phyloP scores from a whole-genome alignment of 2,329 filamentous ascomycete species.

The Tolypocladium capitatum region DNA sequence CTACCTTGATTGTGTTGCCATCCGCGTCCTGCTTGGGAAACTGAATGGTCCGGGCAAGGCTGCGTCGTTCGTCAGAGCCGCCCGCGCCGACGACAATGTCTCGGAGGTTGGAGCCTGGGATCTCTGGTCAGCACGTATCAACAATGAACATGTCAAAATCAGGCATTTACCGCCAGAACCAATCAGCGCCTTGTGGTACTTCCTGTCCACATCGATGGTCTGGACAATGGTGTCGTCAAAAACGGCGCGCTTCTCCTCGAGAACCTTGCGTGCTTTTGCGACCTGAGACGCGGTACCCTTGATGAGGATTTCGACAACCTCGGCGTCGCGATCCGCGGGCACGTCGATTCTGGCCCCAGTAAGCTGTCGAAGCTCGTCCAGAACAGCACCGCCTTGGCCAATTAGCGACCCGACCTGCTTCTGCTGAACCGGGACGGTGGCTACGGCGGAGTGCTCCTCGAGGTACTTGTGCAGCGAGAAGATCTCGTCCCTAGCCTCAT shows the following conservation, averaged over 20 bases:
- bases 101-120: conserved; percentile 66
- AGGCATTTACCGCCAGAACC: conserved; percentile 63
- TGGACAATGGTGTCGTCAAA: conserved; percentile 84
- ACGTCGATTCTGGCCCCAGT: conserved; percentile 89
- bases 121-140: conserved; percentile 3
- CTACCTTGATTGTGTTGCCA: conserved; percentile 73
- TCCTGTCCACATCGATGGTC: conserved; percentile 84
- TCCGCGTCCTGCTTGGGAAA: conserved; percentile 83
- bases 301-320: conserved; percentile 73
- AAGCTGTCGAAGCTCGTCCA: conserved; percentile 75
- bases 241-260: conserved; percentile 72
- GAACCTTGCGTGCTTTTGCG: conserved; percentile 76
- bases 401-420: conserved; percentile 91
- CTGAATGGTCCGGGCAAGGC: conserved; percentile 78
- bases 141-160: not conserved
- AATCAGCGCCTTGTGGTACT: conserved; percentile 82
- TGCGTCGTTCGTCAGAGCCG: conserved; percentile 73
- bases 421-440: conserved; percentile 73
- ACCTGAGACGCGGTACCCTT: conserved; percentile 90
- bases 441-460: conserved; percentile 72
- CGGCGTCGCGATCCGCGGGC: conserved; percentile 62
- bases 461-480: conserved; percentile 79
- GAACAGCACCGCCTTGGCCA: conserved; percentile 75
- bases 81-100: conserved; percentile 79
- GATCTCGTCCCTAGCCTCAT: conserved; percentile 84